Conservation (phyloP, 805 yeast species). For the Metschnikowia kunwiensis region DNA sequence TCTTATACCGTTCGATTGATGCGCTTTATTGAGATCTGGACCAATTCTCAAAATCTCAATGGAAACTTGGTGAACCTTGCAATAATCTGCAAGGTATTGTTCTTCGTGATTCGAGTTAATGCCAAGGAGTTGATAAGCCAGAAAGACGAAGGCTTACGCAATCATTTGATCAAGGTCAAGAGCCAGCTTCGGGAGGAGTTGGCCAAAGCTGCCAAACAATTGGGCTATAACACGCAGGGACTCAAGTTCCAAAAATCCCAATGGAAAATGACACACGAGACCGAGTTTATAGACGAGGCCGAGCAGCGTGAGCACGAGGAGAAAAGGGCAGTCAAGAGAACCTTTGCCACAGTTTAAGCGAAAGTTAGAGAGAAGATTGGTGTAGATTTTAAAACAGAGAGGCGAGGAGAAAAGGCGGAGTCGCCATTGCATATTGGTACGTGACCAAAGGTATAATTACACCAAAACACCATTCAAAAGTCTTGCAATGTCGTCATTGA, state of each 20-base stretch:
- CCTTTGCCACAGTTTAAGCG: slow-evolving; percentile 63
- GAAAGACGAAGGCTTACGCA: slow-evolving; percentile 59
- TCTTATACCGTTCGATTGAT: slow-evolving; percentile 73
- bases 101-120: slow-evolving; percentile 69
- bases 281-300: slow-evolving; percentile 67
- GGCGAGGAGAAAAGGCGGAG: no score
- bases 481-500: no score
- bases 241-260: slow-evolving; percentile 67
- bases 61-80: slow-evolving; percentile 52
- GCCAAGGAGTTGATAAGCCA: slow-evolving; percentile 75
- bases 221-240: slow-evolving; percentile 87
- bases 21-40: slow-evolving; percentile 73
- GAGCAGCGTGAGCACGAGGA: slow-evolving; percentile 55
- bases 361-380: no score
- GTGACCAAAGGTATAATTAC: no score
- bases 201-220: slow-evolving; percentile 47
- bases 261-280: slow-evolving; percentile 75
- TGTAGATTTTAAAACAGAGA: no score
- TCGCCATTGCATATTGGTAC: no score
- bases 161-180: slow-evolving; percentile 63
- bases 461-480: no score
- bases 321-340: slow-evolving; percentile 65
- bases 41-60: slow-evolving; percentile 40
- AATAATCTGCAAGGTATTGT: slow-evolving; percentile 68
- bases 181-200: slow-evolving; percentile 57